Evolutionary conservation across 2,329 filamentous ascomycete species (phyloP).

Genomic region (Xylaria sp.): DNA sequence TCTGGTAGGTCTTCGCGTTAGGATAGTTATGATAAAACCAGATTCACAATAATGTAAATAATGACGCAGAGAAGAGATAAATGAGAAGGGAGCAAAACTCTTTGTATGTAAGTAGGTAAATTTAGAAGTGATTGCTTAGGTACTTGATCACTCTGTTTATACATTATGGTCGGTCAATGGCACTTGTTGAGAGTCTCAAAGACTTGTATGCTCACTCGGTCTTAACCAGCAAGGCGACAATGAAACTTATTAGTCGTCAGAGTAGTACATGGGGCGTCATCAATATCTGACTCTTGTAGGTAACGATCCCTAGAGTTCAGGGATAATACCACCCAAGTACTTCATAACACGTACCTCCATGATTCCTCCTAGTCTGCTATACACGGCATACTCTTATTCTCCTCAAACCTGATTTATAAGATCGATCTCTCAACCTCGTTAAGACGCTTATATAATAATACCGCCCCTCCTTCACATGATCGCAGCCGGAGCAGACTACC

Average conservation of each 20-base stretch:
- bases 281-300: not conserved
- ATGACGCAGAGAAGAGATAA: not conserved
- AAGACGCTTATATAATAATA: no score
- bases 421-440: no score
- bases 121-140: not conserved
- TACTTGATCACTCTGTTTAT: not conserved
- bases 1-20: not conserved
- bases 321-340: no score
- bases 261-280: not conserved
- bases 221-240: not conserved
- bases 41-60: not conserved
- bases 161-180: not conserved
- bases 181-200: not conserved
- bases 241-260: not conserved
- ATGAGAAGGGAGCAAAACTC: not conserved
- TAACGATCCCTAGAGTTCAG: not conserved
- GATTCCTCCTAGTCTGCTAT: no score
- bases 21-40: not conserved
- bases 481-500: no score
- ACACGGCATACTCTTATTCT: no score
- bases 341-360: no score
- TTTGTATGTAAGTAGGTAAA: not conserved
- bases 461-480: no score
- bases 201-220: not conserved
- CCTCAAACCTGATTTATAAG: no score